Percentiles rank a stretch among this genome's conserved stretches.
Evolutionary conservation across 2,329 filamentous ascomycete species (phyloP).

Genomic region (Nemania abortiva): DNA sequence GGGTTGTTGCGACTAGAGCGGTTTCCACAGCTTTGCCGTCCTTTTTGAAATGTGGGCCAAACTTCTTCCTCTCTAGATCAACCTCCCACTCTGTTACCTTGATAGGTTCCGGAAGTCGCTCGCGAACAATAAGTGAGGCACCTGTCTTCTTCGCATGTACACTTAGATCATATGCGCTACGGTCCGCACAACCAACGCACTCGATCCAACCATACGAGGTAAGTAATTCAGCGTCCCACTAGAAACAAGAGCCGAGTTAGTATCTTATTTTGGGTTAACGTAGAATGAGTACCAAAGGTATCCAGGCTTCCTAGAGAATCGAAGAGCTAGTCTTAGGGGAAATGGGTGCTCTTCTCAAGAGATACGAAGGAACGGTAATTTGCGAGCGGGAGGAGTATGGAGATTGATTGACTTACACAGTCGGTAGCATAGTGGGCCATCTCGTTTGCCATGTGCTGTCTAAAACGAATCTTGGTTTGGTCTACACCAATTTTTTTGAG

Average conservation of each 20-base stretch:
- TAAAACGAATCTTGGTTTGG: slow-evolving; percentile 88
- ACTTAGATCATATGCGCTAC: slow-evolving; percentile 92
- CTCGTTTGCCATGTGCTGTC: slow-evolving; percentile 83
- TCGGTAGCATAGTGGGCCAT: slow-evolving; percentile 90
- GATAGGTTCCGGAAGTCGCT: slow-evolving; percentile 81
- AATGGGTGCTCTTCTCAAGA: not conserved
- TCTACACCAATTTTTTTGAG: slow-evolving; percentile 90
- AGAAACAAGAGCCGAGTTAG: slow-evolving; percentile 21
- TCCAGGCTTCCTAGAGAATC: not conserved
- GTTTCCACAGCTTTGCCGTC: slow-evolving; percentile 87
- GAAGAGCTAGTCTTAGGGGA: not conserved
- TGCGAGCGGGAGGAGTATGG: not conserved
- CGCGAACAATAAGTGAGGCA: slow-evolving; percentile 84
- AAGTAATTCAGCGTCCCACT: slow-evolving; percentile 92
- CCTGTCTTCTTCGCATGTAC: slow-evolving; percentile 96
- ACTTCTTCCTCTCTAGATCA: slow-evolving; percentile 93
- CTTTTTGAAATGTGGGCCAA: slow-evolving; percentile 95
- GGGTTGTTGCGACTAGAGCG: slow-evolving; percentile 79
- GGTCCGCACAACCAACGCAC: slow-evolving; percentile 96
- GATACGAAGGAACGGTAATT: not conserved
- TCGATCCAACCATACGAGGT: slow-evolving; percentile 98
- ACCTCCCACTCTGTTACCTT: slow-evolving; percentile 88
- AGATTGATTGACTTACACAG: slow-evolving; percentile 62
- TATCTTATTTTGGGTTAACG: not conserved
- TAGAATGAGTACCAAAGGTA: not conserved